Percentiles rank a stretch among this genome's conserved stretches.
Evolutionary conservation across 441 rosid species (phyloP).

Genomic region (Erysimum pusillum): DNA sequence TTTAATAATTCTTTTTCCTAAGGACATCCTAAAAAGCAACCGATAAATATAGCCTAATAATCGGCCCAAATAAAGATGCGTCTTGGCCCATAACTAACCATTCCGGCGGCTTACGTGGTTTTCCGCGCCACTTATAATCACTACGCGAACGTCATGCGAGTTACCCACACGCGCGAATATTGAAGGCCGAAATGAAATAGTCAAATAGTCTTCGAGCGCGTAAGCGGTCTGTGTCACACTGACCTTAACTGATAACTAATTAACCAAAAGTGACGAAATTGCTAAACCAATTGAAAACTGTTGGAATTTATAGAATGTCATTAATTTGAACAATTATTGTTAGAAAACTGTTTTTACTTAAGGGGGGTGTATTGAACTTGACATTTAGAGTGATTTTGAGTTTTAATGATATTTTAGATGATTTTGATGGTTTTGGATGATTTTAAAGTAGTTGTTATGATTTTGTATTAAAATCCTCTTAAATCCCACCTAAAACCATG

Average conservation of each 20-base stretch:
- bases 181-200: background rate
- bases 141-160: background rate
- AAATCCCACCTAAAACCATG: too few relatives aligned
- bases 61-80: slow-evolving; percentile 23
- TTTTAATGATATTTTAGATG: too few relatives aligned
- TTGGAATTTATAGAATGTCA: background rate
- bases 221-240: slow-evolving; percentile 23
- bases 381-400: too few relatives aligned
- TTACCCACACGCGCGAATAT: background rate
- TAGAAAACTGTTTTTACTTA: too few relatives aligned
- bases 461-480: too few relatives aligned
- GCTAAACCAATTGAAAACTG: background rate
- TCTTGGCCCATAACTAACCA: slow-evolving; percentile 6
- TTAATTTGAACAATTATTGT: too few relatives aligned
- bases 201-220: background rate
- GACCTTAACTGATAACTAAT: slow-evolving; percentile 29
- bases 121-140: background rate
- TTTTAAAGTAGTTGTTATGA: too few relatives aligned
- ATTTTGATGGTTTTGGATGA: too few relatives aligned
- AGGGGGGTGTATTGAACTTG: too few relatives aligned
- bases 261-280: slow-evolving; percentile 5
- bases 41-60: background rate
- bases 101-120: slow-evolving; percentile 18
- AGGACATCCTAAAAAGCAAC: too few relatives aligned
- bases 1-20: too few relatives aligned